Evolutionary conservation across 257 asterid species (phyloP), one percentile per base, ranked within the genome.

Genomic region (Lithospermum erythrorhizon): DNA sequence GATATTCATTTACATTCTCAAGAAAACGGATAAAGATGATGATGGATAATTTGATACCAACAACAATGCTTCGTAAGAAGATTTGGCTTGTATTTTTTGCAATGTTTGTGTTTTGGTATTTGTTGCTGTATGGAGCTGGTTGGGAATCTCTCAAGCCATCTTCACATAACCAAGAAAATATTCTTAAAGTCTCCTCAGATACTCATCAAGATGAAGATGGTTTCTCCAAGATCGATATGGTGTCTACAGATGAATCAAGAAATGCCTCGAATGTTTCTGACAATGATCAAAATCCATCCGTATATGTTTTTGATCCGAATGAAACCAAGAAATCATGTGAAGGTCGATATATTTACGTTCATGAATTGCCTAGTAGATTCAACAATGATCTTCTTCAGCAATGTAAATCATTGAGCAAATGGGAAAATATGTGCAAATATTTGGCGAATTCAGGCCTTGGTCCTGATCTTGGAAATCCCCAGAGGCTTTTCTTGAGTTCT

Each of bases 391-490:
- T 86, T 73, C 15, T 91, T 29, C 62, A 63, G 20, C 60, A 86
- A 7, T 91, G 98, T 76, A 70, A 67, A 17, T 53, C 35, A 3
- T 30, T 91, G 32, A 84, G 75, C 68, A 78, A 78, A 60, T 91
- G 98, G 98, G 70, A 53, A 2, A 71, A 88, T 24, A 79, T 86
- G 96, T 88, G 98, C 70, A 78, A 45, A 6, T 86, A 83, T 15
- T 66, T 91, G 32, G 72, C 4, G 22, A 88, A 86, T 64, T 68
- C n/a, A 48, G 98, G 97, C 0, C 82, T 88, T 21, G 98, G 96
- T 0, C 71, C 69, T 30, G 61, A 63, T 56, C 78, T 91, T 16
- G 89, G 89, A 18, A 79, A 83, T 57, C 83, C 87, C 0, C 80
- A 70, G 14, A 70, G 81, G 66, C 70, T 79, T 19, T 86, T 85